Conservation (phyloP, 1,139 yeast genomes). For the Yamadazyma triangularis region DNA sequence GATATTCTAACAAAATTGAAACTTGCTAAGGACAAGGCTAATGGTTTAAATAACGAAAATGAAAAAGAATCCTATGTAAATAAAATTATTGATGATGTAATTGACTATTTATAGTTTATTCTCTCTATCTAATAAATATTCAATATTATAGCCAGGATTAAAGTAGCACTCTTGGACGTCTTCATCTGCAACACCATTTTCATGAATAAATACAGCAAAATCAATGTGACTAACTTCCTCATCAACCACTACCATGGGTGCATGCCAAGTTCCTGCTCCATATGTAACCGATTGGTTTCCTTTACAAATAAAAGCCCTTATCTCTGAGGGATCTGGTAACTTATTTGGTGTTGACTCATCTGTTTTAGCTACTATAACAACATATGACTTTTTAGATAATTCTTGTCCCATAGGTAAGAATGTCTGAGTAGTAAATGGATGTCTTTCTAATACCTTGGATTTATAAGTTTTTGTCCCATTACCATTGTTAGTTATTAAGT, state of each 20-base stretch:
- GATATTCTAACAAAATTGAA: conserved; percentile 24
- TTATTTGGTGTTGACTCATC: conserved; percentile 27
- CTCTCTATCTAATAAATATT: conserved; percentile 16
- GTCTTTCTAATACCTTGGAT: conserved; percentile 78
- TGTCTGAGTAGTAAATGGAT: conserved; percentile 87
- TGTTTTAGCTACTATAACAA: conserved; percentile 77
- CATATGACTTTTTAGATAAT: conserved; percentile 46
- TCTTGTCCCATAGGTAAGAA: conserved; percentile 82
- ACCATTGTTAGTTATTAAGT: conserved; percentile 35
- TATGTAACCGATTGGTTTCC: conserved; percentile 91
- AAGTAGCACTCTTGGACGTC: conserved; percentile 80
- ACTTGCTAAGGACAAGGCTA: conserved; percentile 26
- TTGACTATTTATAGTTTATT: conserved; percentile 27
- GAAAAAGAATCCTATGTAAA: conserved; percentile 29
- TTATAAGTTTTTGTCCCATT: conserved; percentile 33
- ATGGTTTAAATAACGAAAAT: conserved; percentile 16
- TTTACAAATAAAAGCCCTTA: conserved; percentile 66
- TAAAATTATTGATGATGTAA: conserved; percentile 31
- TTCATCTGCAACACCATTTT: conserved; percentile 72
- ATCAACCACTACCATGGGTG: conserved; percentile 84
- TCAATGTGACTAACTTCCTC: conserved; percentile 52
- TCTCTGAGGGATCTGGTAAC: conserved; percentile 56
- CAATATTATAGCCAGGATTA: conserved; percentile 52
- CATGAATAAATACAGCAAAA: conserved; percentile 83
- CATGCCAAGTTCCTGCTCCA: conserved; percentile 71